These are phyloP conservation scores for Mycena venus DNA, from an alignment of 768 basidiomycete genomes.

Conservation along the genomic window DNA sequence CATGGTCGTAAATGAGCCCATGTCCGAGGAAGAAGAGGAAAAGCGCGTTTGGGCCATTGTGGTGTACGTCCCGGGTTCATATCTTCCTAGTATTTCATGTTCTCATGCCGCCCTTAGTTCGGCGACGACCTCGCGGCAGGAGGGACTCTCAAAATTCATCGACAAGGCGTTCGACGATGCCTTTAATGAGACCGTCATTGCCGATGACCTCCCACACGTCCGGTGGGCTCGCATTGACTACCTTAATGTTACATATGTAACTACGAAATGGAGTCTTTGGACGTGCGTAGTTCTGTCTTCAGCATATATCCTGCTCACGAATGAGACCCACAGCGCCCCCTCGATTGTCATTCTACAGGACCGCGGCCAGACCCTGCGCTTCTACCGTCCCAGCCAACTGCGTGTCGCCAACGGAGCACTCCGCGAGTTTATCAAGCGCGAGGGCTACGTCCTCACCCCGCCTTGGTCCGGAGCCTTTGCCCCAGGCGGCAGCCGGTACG, in stretches of 20 bases:
- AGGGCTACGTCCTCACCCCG: constrained; percentile 71
- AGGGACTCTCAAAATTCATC: constrained; percentile 76
- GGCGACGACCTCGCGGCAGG: constrained; percentile 53
- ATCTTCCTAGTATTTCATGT: constrained; percentile 11
- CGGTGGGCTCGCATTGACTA: constrained; percentile 92
- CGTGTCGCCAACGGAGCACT: constrained; percentile 71
- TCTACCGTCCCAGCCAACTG: constrained; percentile 77
- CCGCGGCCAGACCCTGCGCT: constrained; percentile 84
- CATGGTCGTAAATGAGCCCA: constrained; percentile 75
- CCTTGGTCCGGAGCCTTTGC: constrained; percentile 79
- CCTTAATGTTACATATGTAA: constrained; percentile 83
- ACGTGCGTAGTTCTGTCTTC: constrained; percentile 63
- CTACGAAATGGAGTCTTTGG: constrained; percentile 91
- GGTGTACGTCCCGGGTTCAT: constrained; percentile 65
- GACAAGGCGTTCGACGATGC: constrained; percentile 83
- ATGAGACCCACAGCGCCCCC: constrained; percentile 70
- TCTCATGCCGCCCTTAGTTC: constrained; percentile 13
- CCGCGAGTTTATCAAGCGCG: constrained; percentile 74
- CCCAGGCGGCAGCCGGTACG: constrained; percentile 83
- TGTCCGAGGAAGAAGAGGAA: constrained; percentile 71
- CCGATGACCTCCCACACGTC: constrained; percentile 76
- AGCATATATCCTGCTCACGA: constrained; percentile 9
- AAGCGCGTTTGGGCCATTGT: constrained; percentile 83
- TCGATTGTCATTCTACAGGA: constrained; percentile 78
- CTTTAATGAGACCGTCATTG: constrained; percentile 71